Evolutionary conservation across 2,329 filamentous ascomycete species (phyloP), one percentile per base, ranked within the genome.

Genomic region (Xylaria sp.): DNA sequence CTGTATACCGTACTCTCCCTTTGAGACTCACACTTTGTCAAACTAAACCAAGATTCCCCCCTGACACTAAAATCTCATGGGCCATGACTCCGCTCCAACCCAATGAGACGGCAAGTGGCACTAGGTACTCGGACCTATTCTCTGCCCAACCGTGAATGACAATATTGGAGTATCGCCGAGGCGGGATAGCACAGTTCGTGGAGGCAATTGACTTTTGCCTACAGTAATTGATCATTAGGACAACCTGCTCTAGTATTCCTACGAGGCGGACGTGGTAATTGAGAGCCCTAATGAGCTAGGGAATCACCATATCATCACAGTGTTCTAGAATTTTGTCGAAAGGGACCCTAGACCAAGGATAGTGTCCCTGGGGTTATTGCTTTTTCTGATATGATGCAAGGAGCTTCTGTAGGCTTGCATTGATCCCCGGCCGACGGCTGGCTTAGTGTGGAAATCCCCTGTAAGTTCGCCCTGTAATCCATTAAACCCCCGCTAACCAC

Each of bases 401-500:
- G 45, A 55, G 64, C 65, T 64, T 71, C 57, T 54, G 57, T 8
- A 27, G 61, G 58, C 63, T 47, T 56, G 54, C 66, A 53, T 72
- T 55, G 14, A 68, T 71, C 72, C 73, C 65, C 72, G 72, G 32
- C 57, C 17, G 32, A 45, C 12, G 54, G 51, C 57, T 64, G 51
- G 45, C 47, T 57, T 56, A 50, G 60, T 61, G 63, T 51, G 56
- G 58, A 59, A 55, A 32, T 17, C 70, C 71, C 73, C 65, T 72
- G 72, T 64, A 47, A 34, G 60, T 54, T 57, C 58, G 69, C 69
- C 71, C 71, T 72, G 67, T 47, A 57, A 69, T 58, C 66, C 58
- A 69, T 69, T 65, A 63, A 59, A 69, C 69, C 69, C 73, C 69
- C 63, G 71, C 69, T 61, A 68, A 61, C 56, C 69, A 69, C 42